These are phyloP conservation scores for Melanomma pulvis-pyrius DNA, from an alignment of 495 filamentous ascomycete species.

Conservation along the genomic window DNA sequence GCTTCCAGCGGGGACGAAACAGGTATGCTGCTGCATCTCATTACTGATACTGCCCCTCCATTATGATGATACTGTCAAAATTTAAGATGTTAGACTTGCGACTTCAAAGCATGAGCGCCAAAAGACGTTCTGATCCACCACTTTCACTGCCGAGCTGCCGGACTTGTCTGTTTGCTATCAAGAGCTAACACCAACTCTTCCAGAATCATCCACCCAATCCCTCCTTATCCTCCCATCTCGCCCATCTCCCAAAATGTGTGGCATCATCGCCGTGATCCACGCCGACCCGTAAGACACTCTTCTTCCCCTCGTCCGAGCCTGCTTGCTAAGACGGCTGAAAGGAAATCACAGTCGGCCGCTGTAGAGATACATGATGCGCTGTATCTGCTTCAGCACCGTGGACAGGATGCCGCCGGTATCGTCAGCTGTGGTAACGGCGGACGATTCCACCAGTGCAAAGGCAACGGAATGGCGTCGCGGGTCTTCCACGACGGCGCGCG, in stretches of 20 bases:
- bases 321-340: conserved; percentile 7
- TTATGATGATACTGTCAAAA: conserved; percentile 34
- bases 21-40: neutral
- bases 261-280: conserved; percentile 80
- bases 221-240: conserved; percentile 17
- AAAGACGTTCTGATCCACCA: conserved; percentile 29
- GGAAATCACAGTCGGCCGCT: conserved; percentile 56
- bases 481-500: conserved; percentile 81
- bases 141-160: conserved; percentile 1
- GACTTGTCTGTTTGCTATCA: neutral
- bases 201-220: neutral
- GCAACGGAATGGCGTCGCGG: conserved; percentile 87
- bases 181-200: neutral
- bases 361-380: conserved; percentile 86
- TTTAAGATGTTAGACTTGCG: conserved; percentile 41
- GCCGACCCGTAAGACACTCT: conserved; percentile 60
- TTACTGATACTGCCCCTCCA: neutral
- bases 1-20: neutral
- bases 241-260: conserved; percentile 68
- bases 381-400: conserved; percentile 83
- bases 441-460: conserved; percentile 86
- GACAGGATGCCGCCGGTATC: conserved; percentile 92
- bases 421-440: conserved; percentile 76
- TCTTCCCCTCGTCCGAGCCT: neutral
- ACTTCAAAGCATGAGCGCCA: conserved; percentile 23